These are phyloP conservation scores for Thielaviopsis populi DNA, from an alignment of 2,329 filamentous ascomycete species.

Conservation along the genomic window DNA sequence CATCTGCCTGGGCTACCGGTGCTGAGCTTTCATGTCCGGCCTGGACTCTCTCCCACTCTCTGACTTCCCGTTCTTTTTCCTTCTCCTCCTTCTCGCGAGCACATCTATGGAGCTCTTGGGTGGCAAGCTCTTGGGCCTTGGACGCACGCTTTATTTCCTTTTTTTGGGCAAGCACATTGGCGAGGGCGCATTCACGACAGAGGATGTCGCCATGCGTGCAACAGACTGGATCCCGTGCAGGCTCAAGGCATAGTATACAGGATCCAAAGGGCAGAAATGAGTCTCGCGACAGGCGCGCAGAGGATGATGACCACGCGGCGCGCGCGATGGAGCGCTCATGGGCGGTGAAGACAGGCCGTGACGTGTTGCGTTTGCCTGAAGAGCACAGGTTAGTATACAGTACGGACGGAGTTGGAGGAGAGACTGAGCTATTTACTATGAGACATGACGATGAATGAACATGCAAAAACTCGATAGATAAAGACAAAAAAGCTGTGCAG, in stretches of 20 bases:
- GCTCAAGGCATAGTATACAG: constrained; percentile 73
- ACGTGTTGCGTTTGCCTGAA: constrained; percentile 72
- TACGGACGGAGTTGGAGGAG: not conserved
- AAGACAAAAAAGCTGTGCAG: not conserved
- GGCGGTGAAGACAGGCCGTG: constrained; percentile 82
- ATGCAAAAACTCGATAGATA: not conserved
- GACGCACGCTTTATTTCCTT: constrained; percentile 79
- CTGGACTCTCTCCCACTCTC: constrained; percentile 74
- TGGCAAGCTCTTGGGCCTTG: constrained; percentile 36
- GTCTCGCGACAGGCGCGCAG: constrained; percentile 74
- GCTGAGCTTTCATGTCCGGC: constrained; percentile 41
- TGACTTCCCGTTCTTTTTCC: constrained; percentile 45
- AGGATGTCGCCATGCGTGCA: constrained; percentile 81
- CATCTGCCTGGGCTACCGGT: not conserved
- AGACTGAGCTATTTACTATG: constrained; percentile 30
- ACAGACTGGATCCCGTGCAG: constrained; percentile 66
- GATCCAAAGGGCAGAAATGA: constrained; percentile 85
- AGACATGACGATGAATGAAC: constrained; percentile 26
- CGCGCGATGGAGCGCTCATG: constrained; percentile 77
- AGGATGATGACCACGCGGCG: constrained; percentile 63
- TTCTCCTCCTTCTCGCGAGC: constrained; percentile 38
- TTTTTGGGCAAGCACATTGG: constrained; percentile 78
- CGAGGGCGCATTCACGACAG: constrained; percentile 85
- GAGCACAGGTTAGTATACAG: not conserved
- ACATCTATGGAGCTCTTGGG: constrained; percentile 29